Evolutionary conservation across 2,329 filamentous ascomycete genomes (phyloP), one percentile per base, ranked within the genome.

Genomic region (Grosmannia huntii): DNA sequence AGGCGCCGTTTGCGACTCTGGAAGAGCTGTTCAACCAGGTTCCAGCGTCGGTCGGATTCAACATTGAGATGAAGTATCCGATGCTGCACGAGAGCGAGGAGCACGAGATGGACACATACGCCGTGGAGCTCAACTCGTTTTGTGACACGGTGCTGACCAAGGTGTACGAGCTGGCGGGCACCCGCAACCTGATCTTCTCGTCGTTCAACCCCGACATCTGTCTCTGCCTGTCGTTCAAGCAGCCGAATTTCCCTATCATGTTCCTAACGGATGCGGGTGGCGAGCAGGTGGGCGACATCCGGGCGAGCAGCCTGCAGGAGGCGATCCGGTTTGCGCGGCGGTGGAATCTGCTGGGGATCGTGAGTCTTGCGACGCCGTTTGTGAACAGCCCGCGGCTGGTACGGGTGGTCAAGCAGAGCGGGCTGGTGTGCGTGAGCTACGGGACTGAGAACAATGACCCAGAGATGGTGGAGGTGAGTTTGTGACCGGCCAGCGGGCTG

Each of bases 131-230:
- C 65, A 97, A 97, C 72, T 90, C 87, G 1, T 99, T 97, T 70
- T 92, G 95, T 68, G 94, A 99, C 70, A 96, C 90, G 0, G 88
- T 99, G 4, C 78, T 99, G 10, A 80, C 80, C 51, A 94, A 89
- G 71, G 92, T 96, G 5, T 99, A 97, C 68, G 90, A 96, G 64
- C 74, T 91, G 57, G 86, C 86, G 28, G 82, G 83, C 60, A 82
- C 85, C 60, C 82, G 94, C n/a, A 90, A 96, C 73, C 87, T 99
- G 70, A 90, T 99, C 64, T 97, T 99, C 73, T 95, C 89, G 63
- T 94, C 88, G 55, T 99, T 99, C 75, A 96, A 97, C 72, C 94
- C 94, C 0, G 94, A 99, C 66, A 90, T 99, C 52, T 99, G 94
- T 69, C 80, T 99, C 16, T 83, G 96, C 63, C 76, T 97, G 48